Base-by-base conservation (phyloP, 169 alveolate genomes). In the Plasmodium vivax region DNA sequence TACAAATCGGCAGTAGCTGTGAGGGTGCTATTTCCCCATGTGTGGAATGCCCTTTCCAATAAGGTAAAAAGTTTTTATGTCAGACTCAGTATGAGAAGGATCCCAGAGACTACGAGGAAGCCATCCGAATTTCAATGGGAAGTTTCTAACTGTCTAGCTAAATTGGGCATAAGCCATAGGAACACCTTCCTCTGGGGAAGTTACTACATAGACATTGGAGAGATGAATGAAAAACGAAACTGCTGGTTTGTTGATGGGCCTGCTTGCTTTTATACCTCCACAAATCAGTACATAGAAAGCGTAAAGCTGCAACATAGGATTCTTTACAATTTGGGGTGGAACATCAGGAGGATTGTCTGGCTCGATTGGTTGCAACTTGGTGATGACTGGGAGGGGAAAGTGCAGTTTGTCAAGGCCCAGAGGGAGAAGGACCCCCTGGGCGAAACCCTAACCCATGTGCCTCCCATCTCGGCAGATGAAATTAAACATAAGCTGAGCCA, bases 221-320 rank as follows among this genome's bases (percentile, higher is more conserved):
- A 97, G 88, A 93, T 85, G 3, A 95, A 90, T 71, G 98, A 97
- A 14, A 87, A 95, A 73, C 72, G 95, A 73, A 95, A 97, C 90
- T 97, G 98, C 72, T 96, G 98, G 97, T 97, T 97, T 68, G 94
- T 97, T 12, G 98, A 97, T 75, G 98, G 98, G 1, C 98, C 98
- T 19, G 90, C 97, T 8, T 96, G 96, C 80, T 97, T 97, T 85
- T 97, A 97, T 84, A 93, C 97, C 16, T 80, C 93, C 2, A 95
- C 98, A 27, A 95, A 96, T 38, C 51, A 84, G 41, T 97, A 97
- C 82, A 96, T 97, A 0, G 97, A 96, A 92, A 82, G 94, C 51
- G 95, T 91, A 10, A 96, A 96, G 51, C 95, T 97, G 72, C 97
- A 97, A 91, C 98, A 97, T 84, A 95, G 98, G 75, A 94, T 97